phyloP scores from a whole-genome alignment of 768 basidiomycete species.

The Fibroporia radiculosa region DNA sequence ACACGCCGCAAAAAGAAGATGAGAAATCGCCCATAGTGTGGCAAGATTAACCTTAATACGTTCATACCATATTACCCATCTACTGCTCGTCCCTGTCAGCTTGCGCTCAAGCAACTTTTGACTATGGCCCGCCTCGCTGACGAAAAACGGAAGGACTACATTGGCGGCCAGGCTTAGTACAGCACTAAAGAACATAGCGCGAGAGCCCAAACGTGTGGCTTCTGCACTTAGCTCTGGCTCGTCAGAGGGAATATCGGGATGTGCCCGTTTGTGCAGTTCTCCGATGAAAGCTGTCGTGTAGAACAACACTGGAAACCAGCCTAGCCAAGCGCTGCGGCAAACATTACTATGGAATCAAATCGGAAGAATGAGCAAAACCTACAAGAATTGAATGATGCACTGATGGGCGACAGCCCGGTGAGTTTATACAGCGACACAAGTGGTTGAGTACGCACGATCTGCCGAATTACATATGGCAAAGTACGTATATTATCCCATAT shows the following conservation, averaged over 20 bases:
- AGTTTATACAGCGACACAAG: neutral
- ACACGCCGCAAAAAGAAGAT: slow-evolving; percentile 62
- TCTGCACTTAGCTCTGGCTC: slow-evolving; percentile 43
- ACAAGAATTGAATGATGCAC: slow-evolving; percentile 83
- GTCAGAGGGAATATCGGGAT: slow-evolving; percentile 24
- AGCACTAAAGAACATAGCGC: slow-evolving; percentile 75
- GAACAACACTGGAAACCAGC: slow-evolving; percentile 91
- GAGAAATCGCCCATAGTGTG: slow-evolving; percentile 72
- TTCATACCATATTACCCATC: slow-evolving; percentile 22
- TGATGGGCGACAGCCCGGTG: too few relatives aligned
- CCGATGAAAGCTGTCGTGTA: slow-evolving; percentile 85
- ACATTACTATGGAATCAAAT: neutral
- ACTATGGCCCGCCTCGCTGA: slow-evolving; percentile 21
- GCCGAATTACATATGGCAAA: slow-evolving; percentile 67
- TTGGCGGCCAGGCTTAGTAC: slow-evolving; percentile 61
- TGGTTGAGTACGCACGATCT: slow-evolving; percentile 53
- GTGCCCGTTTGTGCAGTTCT: slow-evolving; percentile 64
- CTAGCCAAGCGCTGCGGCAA: slow-evolving; percentile 63
- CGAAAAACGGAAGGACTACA: slow-evolving; percentile 63
- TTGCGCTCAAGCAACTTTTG: slow-evolving; percentile 11
- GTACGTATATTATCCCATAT: slow-evolving; percentile 67
- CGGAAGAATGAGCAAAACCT: slow-evolving; percentile 19
- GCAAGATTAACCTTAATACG: slow-evolving; percentile 52
- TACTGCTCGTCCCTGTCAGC: slow-evolving; percentile 7
- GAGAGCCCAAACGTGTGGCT: slow-evolving; percentile 76